Conservation (phyloP, 2,329 filamentous ascomycete genomes). For the Beauveria asiatica region DNA sequence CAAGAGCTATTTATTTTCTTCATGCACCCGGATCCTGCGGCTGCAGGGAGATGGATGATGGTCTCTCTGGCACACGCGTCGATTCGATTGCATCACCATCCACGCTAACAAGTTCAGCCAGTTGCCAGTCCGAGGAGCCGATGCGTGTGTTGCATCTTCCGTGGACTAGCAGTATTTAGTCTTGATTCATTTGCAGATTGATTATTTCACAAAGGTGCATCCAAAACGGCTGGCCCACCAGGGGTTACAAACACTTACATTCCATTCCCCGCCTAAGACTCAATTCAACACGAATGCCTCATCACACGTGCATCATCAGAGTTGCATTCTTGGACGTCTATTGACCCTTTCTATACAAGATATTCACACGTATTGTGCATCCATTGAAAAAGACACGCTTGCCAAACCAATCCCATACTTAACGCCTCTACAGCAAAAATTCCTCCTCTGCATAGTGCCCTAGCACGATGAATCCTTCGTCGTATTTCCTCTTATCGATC, state of each 20-base stretch:
- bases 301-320: background rate
- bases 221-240: too few species aligned
- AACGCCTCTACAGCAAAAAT: constrained; percentile 41
- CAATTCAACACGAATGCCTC: background rate
- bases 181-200: too few species aligned
- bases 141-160: background rate
- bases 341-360: background rate
- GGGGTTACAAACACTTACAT: too few species aligned
- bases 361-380: background rate
- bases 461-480: constrained; percentile 70
- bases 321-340: background rate
- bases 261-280: too few species aligned
- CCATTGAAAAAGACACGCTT: background rate
- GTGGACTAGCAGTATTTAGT: too few species aligned
- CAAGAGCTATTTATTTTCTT: background rate
- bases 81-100: background rate
- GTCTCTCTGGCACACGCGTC: background rate
- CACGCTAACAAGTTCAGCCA: background rate
- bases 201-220: too few species aligned
- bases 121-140: too few species aligned
- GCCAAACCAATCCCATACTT: background rate
- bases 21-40: background rate
- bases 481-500: constrained; percentile 55
- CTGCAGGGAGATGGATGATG: background rate
- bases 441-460: constrained; percentile 72